A percentile compares a stretch with the other conserved stretches of the same genome.
phyloP scores from a whole-genome alignment of 371 early-diverging fungal species.

The Rhizopus sp. region DNA sequence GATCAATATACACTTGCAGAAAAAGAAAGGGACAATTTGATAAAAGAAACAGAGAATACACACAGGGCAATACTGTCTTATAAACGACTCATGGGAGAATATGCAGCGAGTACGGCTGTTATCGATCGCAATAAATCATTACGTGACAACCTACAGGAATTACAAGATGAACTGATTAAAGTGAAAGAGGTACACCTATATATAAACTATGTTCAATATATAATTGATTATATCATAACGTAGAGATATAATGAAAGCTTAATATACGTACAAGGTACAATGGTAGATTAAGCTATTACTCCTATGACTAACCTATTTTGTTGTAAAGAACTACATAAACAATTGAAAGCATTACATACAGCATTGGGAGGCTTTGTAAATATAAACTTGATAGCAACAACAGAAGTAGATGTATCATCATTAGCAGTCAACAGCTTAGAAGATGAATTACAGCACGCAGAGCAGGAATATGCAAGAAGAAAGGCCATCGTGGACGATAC shows the following conservation, averaged over 20 bases:
- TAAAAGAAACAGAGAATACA: constrained; percentile 5
- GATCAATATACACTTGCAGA: constrained; percentile 7
- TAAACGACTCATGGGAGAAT: constrained; percentile 27
- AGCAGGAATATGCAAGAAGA: constrained; percentile 32
- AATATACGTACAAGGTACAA: constrained; percentile 20
- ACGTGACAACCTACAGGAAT: constrained; percentile 11
- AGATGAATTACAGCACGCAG: constrained; percentile 41
- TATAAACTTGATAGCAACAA: constrained; percentile 20
- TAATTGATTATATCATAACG: not conserved
- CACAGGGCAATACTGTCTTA: constrained; percentile 11
- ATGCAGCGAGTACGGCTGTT: constrained; percentile 11
- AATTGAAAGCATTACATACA: constrained; percentile 16
- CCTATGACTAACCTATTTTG: not conserved
- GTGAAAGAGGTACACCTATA: constrained; percentile 16
- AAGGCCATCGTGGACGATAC: constrained; percentile 16
- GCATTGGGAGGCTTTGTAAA: constrained; percentile 32
- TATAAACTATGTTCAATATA: not conserved
- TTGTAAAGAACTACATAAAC: constrained; percentile 25
- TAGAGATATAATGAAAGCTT: constrained; percentile 25
- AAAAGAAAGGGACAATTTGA: constrained; percentile 12
- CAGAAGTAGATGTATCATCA: constrained; percentile 42
- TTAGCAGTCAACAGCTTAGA: constrained; percentile 37
- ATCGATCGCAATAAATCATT: constrained; percentile 12
- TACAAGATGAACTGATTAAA: constrained; percentile 10
- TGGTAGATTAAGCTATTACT: not conserved